A percentile compares a stretch with the other conserved stretches of the same genome.
These are phyloP conservation scores for Vigna radiata DNA, from an alignment of 306 rosid genomes.

Conservation along the genomic window DNA sequence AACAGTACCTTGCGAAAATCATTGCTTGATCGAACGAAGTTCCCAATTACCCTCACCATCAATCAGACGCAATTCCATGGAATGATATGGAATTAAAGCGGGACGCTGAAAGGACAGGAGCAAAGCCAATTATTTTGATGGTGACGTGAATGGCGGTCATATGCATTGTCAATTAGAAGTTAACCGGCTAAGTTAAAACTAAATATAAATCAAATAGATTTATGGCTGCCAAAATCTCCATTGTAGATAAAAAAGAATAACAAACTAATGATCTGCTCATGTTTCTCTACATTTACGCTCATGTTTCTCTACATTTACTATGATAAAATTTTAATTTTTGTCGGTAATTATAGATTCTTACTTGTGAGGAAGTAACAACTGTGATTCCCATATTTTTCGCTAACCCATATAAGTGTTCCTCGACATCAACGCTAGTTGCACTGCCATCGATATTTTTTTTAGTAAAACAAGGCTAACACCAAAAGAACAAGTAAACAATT, in stretches of 20 bases:
- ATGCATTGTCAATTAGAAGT: constrained; percentile 2
- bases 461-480: constrained; percentile 29
- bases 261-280: constrained; percentile 23
- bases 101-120: constrained; percentile 74
- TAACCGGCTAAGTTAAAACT: constrained; percentile 33
- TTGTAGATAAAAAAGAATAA: constrained; percentile 30
- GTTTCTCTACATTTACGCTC: constrained; percentile 12
- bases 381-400: constrained; percentile 90
- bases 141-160: background rate
- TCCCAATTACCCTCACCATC: constrained; percentile 99
- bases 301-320: constrained; percentile 7
- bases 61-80: constrained; percentile 80
- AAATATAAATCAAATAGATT: background rate
- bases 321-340: background rate
- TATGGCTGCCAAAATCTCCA: background rate
- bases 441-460: constrained; percentile 55
- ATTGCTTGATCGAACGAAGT: constrained; percentile 77
- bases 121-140: constrained; percentile 40
- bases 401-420: constrained; percentile 90
- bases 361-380: constrained; percentile 94
- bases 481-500: constrained; percentile 25
- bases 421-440: constrained; percentile 97
- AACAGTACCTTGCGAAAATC: constrained; percentile 39
- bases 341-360: constrained; percentile 48
- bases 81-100: constrained; percentile 92